Conservation (phyloP, 768 basidiomycete genomes). For the Tremella fuciformis region DNA sequence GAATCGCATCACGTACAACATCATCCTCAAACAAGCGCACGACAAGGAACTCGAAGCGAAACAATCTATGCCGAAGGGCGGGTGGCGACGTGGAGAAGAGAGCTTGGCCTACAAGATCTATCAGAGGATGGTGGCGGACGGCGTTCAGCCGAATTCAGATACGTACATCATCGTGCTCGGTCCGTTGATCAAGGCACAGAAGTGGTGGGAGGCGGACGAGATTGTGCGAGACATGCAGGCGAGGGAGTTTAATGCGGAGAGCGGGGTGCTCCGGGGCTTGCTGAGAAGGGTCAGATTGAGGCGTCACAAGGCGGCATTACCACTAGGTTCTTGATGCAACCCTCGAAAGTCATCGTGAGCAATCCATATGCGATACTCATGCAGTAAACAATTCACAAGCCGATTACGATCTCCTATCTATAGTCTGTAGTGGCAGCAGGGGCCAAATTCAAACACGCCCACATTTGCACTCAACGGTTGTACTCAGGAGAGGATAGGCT, state of each 20-base stretch:
- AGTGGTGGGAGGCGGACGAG: constrained; percentile 63
- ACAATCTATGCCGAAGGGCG: not conserved
- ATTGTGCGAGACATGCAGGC: constrained; percentile 63
- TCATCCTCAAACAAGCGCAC: constrained; percentile 65
- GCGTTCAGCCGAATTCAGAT: constrained; percentile 59
- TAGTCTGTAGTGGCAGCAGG: too few relatives aligned
- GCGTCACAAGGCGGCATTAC: constrained; percentile 25
- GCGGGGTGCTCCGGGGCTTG: constrained; percentile 56
- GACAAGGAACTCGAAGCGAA: constrained; percentile 55
- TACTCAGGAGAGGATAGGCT: too few relatives aligned
- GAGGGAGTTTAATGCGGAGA: constrained; percentile 55
- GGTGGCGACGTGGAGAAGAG: constrained; percentile 8
- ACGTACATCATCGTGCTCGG: constrained; percentile 76
- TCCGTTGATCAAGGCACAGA: constrained; percentile 61
- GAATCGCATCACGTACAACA: constrained; percentile 70
- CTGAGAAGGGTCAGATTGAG: constrained; percentile 58
- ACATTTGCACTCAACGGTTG: too few relatives aligned
- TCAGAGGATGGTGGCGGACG: constrained; percentile 55
- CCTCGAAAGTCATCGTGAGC: too few relatives aligned
- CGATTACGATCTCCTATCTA: too few relatives aligned
- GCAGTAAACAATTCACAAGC: too few relatives aligned
- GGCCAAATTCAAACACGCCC: too few relatives aligned
- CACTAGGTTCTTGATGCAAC: too few relatives aligned
- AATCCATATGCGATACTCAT: too few relatives aligned
- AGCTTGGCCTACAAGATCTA: constrained; percentile 21